Base-by-base conservation (phyloP, 805 yeast genomes). In the Ogataea pignaliae region DNA sequence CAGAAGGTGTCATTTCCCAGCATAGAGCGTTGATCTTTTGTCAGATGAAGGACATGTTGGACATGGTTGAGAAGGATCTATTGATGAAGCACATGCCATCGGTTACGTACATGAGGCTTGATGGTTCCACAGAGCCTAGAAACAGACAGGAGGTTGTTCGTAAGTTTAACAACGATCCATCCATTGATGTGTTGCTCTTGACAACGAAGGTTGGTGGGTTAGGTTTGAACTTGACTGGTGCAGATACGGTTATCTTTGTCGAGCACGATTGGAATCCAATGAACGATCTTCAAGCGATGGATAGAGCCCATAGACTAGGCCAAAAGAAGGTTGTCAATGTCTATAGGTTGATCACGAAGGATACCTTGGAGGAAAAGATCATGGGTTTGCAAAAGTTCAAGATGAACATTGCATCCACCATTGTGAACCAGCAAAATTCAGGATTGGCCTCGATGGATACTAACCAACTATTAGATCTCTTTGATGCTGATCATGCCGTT, bases 221-320 rank as follows among this genome's bases (percentile, higher is more conserved):
- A 48, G 99, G 99, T 13, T 78, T 93, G 59, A 93, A 93, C 61
- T 73, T 93, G 61, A 93, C 99, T 0, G 98, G 99, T 51, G 99
- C 99, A 0, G 99, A 93, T 62, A 93, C 99, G 0, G 99, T 93
- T 37, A 93, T 93, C n/a, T 93, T 93, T 69, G 95, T 93, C 30
- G 99, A 93, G 60, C 99, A 93, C 59, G 99, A 93, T 64, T 93
- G 99, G 99, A 93, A 93, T 61, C 99, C 99, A 21, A 93, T 95
- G 98, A 93, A 88, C 60, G 99, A 93, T 70, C 72, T 93, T 45
- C 99, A 93, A 63, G 99, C 99, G 0, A 93, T 93, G 99, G 99
- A 93, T 64, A 76, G 99, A 60, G 98, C 99, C 0, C 99, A 93
- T 65, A 78, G 99, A 63, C 74, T 93, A 48, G 99, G 99, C 3